Evolutionary conservation across 106 monocot species (phyloP), one percentile per base, ranked within the genome.

Genomic region (Dioscorea dumetorum): DNA sequence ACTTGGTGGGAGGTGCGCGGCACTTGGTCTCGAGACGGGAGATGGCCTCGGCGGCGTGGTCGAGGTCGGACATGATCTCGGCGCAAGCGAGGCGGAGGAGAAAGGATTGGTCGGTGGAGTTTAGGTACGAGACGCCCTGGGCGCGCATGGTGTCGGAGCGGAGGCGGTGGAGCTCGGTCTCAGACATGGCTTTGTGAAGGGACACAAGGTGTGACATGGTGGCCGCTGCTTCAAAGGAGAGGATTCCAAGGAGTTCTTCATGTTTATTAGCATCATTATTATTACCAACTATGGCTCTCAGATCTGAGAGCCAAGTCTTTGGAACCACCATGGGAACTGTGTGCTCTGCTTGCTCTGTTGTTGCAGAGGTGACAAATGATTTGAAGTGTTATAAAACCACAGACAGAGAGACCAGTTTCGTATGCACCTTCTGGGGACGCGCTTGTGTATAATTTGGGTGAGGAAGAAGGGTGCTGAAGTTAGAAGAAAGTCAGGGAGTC

Each of bases 1-100:
- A 63, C 12, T 58, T 21, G 13, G 60, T 62, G 33, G 70, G 75
- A 0, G 66, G 17, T 4, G 22, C 62, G 28, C 58, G 24, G 78
- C 86, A 84, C 23, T 83, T 72, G 19, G 24, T 13, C 17, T 72
- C 58, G 64, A 95, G 62, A 12, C 83, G 76, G 61, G 81, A 72
- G 32, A 91, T 66, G 24, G 77, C 67, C 15, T 70, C 79, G 4
- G 85, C 91, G 4, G 75, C 72, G 62, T 63, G 61, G 61, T 95
- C 91, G 62, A 91, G 85, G 61, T 85, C 77, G 63, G 66, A 68
- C n/a, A 91, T 35, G 21, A 88, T 67, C 65, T 95, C 91, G 33
- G 88, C 78, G 70, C 78, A 81, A 35, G 88, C 90, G 52, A 91
- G 73, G 53, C 73, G 70, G 65, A 95, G 68, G 48, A 95, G 90